Conservation (phyloP, 805 yeast species). For the Candida schatavii region DNA sequence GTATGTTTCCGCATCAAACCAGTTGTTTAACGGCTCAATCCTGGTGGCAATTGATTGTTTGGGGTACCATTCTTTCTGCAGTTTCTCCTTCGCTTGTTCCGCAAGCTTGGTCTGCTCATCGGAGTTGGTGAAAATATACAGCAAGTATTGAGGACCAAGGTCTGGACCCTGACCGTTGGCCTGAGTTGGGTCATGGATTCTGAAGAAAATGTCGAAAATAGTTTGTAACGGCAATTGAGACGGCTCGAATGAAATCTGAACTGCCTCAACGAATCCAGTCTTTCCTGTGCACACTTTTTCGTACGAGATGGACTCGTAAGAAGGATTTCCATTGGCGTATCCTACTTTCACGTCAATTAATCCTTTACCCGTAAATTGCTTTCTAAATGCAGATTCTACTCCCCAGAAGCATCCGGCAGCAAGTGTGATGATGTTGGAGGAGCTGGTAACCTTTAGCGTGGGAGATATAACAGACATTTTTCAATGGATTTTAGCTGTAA, state of each 20-base stretch:
- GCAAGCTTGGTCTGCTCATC: slow-evolving; percentile 50
- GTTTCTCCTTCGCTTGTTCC: slow-evolving; percentile 42
- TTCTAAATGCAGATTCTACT: slow-evolving; percentile 77
- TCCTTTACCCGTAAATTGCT: slow-evolving; percentile 62
- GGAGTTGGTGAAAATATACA: slow-evolving; percentile 68
- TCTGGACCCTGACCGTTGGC: slow-evolving; percentile 84
- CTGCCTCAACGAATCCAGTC: slow-evolving; percentile 78
- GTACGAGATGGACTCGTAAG: slow-evolving; percentile 44
- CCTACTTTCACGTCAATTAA: slow-evolving; percentile 82
- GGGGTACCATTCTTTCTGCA: slow-evolving; percentile 78
- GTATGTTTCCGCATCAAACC: slow-evolving; percentile 94
- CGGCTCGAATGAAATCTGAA: slow-evolving; percentile 84
- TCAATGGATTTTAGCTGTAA: background rate
- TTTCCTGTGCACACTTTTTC: slow-evolving; percentile 69
- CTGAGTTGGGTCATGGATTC: slow-evolving; percentile 94
- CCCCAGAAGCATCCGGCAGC: slow-evolving; percentile 85
- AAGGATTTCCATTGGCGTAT: slow-evolving; percentile 80
- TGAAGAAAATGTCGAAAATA: slow-evolving; percentile 78
- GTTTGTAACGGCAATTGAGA: slow-evolving; percentile 53
- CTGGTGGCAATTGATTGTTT: slow-evolving; percentile 63
- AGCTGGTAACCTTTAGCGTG: slow-evolving; percentile 29
- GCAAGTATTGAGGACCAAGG: slow-evolving; percentile 84
- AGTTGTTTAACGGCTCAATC: slow-evolving; percentile 63
- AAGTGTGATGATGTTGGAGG: slow-evolving; percentile 36
- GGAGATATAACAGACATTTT: slow-evolving; percentile 25